Conservation (phyloP, 2,329 filamentous ascomycete genomes). For the Gliomastix tumulicola region DNA sequence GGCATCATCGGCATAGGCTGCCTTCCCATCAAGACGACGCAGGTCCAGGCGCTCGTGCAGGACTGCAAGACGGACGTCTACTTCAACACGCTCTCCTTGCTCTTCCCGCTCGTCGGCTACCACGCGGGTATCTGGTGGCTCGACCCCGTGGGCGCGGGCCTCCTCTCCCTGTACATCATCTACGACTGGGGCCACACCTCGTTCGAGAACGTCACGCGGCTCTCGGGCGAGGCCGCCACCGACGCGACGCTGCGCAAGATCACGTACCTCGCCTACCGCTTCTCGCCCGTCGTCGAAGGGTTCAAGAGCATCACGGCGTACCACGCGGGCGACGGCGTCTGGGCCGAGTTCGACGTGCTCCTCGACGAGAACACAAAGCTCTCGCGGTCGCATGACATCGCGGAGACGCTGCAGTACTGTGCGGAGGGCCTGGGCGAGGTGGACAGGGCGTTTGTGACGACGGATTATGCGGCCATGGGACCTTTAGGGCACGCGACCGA, state of each 20-base stretch:
- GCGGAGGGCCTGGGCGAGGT: slow-evolving; percentile 20
- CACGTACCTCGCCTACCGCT: slow-evolving; percentile 22
- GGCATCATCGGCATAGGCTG: slow-evolving; percentile 79
- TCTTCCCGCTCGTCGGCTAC: slow-evolving; percentile 69
- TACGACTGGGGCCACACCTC: slow-evolving; percentile 58
- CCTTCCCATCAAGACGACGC: slow-evolving; percentile 72
- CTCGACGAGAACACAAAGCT: slow-evolving; percentile 21
- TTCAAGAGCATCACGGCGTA: slow-evolving; percentile 25
- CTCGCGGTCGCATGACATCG: slow-evolving; percentile 21
- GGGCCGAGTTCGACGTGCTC: slow-evolving; percentile 23
- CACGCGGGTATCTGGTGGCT: slow-evolving; percentile 59
- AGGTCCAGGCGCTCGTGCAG: slow-evolving; percentile 61
- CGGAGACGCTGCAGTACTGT: slow-evolving; percentile 24
- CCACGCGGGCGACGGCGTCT: slow-evolving; percentile 22
- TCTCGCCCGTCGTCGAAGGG: slow-evolving; percentile 19
- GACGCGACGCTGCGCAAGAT: slow-evolving; percentile 20
- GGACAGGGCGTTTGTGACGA: slow-evolving; percentile 23
- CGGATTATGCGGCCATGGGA: slow-evolving; percentile 22
- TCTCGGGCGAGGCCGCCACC: slow-evolving; percentile 21
- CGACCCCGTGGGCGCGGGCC: slow-evolving; percentile 52
- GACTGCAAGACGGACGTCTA: slow-evolving; percentile 61
- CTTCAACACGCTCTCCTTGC: slow-evolving; percentile 80
- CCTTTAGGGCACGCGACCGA: slow-evolving; percentile 20
- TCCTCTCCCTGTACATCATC: slow-evolving; percentile 61
- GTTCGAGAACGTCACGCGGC: slow-evolving; percentile 19